Percentiles rank a stretch among this genome's conserved stretches.
Conservation (phyloP, 768 basidiomycete species). For the Boletus edulis region DNA sequence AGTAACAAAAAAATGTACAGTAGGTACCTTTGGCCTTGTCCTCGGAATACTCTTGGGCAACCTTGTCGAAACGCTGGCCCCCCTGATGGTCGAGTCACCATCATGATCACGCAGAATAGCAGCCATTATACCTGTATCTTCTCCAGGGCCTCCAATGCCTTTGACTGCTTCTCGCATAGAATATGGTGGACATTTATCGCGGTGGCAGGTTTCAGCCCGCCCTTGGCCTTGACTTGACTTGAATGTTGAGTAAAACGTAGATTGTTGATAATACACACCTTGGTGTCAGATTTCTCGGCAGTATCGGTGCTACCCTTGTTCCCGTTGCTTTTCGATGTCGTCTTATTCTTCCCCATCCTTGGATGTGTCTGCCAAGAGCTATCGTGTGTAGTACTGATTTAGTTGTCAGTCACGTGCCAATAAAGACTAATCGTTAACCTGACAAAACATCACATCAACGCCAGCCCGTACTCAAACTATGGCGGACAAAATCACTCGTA, state of each 20-base stretch:
- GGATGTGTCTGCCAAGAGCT: background rate
- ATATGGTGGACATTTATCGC: constrained; percentile 87
- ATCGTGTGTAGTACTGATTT: constrained; percentile 2
- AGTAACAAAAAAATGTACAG: background rate
- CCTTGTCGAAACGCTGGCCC: constrained; percentile 82
- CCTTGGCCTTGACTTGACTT: constrained; percentile 42
- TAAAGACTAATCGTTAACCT: background rate
- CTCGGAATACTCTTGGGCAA: constrained; percentile 87
- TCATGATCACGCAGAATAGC: background rate
- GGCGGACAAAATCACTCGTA: constrained; percentile 97
- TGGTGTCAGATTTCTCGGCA: constrained; percentile 19
- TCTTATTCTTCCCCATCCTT: constrained; percentile 31
- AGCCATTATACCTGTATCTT: constrained; percentile 65
- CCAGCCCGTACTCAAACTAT: constrained; percentile 36
- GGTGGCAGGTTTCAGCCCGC: constrained; percentile 70
- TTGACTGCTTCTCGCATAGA: constrained; percentile 84
- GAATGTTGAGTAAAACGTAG: background rate
- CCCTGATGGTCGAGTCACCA: constrained; percentile 41
- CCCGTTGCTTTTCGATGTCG: constrained; percentile 16
- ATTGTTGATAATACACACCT: constrained; percentile 17
- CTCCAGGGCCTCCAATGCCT: constrained; percentile 71
- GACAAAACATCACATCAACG: constrained; percentile 1
- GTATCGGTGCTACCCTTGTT: constrained; percentile 16
- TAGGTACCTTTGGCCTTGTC: constrained; percentile 80
- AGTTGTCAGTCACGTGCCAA: constrained; percentile 16